Conservation (phyloP, 78 protist species). For the Salpingoeca rosetta region DNA sequence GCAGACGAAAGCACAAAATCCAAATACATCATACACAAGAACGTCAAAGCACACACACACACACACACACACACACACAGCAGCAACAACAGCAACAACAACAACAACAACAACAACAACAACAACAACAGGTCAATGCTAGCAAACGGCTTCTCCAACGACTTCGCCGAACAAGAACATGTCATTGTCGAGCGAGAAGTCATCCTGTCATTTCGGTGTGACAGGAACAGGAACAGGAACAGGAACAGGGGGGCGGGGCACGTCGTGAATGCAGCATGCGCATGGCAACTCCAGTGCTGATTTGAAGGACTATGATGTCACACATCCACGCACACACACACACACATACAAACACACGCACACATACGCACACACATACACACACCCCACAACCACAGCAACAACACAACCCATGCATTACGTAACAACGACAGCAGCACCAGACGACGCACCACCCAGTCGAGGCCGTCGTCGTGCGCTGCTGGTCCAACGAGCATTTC, state of each 20-base stretch:
- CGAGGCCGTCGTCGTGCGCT: neutral
- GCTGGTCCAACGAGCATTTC: neutral
- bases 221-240: neutral
- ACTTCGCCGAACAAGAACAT: neutral
- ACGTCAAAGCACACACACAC: too few species aligned
- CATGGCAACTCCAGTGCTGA: neutral
- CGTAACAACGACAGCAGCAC: neutral
- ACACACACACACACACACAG: too few species aligned
- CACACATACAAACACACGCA: neutral
- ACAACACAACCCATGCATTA: neutral
- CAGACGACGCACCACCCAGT: too few species aligned
- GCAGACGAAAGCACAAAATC: too few species aligned
- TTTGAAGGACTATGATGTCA: neutral
- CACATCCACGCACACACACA: conserved; percentile 7
- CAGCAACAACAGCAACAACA: too few species aligned
- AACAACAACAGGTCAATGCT: too few species aligned
- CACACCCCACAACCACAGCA: neutral
- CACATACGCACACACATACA: conserved; percentile 5
- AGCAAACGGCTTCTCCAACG: neutral
- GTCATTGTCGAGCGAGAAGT: neutral
- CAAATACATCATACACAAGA: too few species aligned
- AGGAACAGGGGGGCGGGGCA: too few species aligned
- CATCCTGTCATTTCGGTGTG: neutral
- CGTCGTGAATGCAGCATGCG: neutral
- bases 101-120: too few species aligned